These are phyloP conservation scores for Coniochaeta sp. DNA, from an alignment of 2,329 filamentous ascomycete genomes.

Conservation along the genomic window DNA sequence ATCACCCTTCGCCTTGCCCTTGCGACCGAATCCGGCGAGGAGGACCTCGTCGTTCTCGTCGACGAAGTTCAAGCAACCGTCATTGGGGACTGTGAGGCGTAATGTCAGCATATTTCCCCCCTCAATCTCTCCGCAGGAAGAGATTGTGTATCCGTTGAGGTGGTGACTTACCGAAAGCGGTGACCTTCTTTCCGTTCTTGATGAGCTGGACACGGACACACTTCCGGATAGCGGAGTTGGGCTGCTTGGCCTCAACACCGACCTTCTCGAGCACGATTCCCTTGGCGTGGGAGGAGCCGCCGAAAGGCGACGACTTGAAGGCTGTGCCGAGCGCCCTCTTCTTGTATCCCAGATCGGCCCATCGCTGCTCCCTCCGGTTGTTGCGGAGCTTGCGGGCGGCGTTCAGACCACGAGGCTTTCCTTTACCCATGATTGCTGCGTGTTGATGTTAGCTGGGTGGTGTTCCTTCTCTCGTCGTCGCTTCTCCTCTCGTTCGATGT, in stretches of 20 bases:
- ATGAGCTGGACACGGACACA: slow-evolving; percentile 99
- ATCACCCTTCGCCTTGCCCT: slow-evolving; percentile 99
- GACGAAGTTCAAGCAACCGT: slow-evolving; percentile 99
- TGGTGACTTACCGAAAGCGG: slow-evolving; percentile 95
- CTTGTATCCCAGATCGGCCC: slow-evolving; percentile 98
- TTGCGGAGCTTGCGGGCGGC: slow-evolving; percentile 97
- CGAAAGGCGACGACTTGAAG: slow-evolving; percentile 99
- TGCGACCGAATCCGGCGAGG: slow-evolving; percentile 99
- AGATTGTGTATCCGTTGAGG: too few relatives aligned
- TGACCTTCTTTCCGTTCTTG: slow-evolving; percentile 99
- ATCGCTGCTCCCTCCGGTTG: slow-evolving; percentile 95
- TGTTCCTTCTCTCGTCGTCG: slow-evolving; percentile 15
- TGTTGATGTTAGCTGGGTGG: slow-evolving; percentile 5
- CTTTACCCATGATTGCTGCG: slow-evolving; percentile 87
- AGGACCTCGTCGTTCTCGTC: slow-evolving; percentile 99
- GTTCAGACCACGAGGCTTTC: slow-evolving; percentile 99
- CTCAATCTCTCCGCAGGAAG: too few relatives aligned
- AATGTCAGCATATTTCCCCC: slow-evolving; percentile 16
- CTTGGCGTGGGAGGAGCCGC: slow-evolving; percentile 99
- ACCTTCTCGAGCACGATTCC: slow-evolving; percentile 99
- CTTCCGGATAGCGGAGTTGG: slow-evolving; percentile 99
- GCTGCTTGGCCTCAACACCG: slow-evolving; percentile 99
- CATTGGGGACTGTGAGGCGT: slow-evolving; percentile 85
- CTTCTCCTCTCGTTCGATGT: slow-evolving; percentile 27
- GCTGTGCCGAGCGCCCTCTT: slow-evolving; percentile 98